Base-by-base conservation (phyloP, 164 flowering plant species). In the Sedum album region DNA sequence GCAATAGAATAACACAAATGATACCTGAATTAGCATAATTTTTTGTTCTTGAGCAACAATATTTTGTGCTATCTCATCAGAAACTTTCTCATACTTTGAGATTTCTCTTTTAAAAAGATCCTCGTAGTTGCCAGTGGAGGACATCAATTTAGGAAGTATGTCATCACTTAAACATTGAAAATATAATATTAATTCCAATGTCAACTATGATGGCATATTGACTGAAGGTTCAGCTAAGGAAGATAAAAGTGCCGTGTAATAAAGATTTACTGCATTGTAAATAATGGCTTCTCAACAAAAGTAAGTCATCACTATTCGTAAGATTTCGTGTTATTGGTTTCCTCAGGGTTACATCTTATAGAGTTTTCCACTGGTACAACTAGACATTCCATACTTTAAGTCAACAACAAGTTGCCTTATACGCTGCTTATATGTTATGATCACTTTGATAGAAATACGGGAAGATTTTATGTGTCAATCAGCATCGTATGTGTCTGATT, bases 101-200 rank as follows among this genome's bases (percentile, higher is more conserved):
- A 92, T 74, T 82, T 95, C 97, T 81, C 83, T 90, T 82, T 84
- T 82, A 73, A 95, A 90, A 46, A 95, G 96, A 79, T 92, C 97
- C 66, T 95, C 99, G 70, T 86, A 79, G 39, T 97, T 86, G 36
- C 99, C 94, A 48, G 88, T 84, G 46, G 79, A 82, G 25, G 97
- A 81, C 99, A 95, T 95, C 81, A 95, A 78, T 79, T 89, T 92
- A 26, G 99, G 97, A 20, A 95, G 83, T 77, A 90, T 92, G 75
- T 95, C 93, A 89, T 95, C 99, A n/a, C 99, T 95, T 83, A 42
- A 73, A 44, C 62, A 30, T 26, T 7, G 1, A 57, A 28, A 20
- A 57, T 28, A 23, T 57, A 26, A 30, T 30, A 26, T 13, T 57
- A 28, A 11, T 57, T 57, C 62, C 17, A 15, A 57, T 4, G n/a